Percentiles rank a stretch among this genome's conserved stretches.
These are phyloP conservation scores for Globisporangium middletonii DNA, from an alignment of 352 stramenopile species.

Conservation along the genomic window DNA sequence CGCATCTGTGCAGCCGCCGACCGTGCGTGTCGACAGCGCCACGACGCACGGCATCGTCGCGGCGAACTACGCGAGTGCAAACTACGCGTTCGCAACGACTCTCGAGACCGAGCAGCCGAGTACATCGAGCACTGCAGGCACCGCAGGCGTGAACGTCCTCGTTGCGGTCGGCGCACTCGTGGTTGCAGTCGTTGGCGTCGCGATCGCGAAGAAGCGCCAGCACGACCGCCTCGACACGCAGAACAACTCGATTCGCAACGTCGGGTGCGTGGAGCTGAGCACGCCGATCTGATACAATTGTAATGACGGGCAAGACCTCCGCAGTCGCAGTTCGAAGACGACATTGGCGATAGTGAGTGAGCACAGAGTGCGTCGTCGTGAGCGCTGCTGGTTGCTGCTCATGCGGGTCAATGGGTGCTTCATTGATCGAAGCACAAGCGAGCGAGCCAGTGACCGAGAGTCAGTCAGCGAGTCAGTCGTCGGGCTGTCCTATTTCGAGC, in stretches of 20 bases:
- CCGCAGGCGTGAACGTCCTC: slow-evolving; percentile 1
- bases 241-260: slow-evolving; percentile 6
- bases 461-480: too few species aligned
- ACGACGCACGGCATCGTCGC: not conserved
- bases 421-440: too few species aligned
- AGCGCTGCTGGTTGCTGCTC: too few species aligned
- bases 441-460: too few species aligned
- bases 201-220: slow-evolving; percentile 10
- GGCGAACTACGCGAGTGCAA: not conserved
- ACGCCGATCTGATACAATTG: slow-evolving; percentile 6
- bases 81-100: not conserved
- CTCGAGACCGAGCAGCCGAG: not conserved
- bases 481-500: too few species aligned
- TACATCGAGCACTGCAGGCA: too few species aligned
- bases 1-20: not conserved
- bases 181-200: slow-evolving; percentile 9
- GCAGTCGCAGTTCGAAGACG: too few species aligned
- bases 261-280: slow-evolving; percentile 6
- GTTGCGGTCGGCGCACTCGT: slow-evolving; percentile 9
- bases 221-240: not conserved
- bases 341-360: too few species aligned
- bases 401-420: too few species aligned
- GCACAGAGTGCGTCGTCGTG: too few species aligned
- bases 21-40: not conserved
- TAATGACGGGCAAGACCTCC: too few species aligned